phyloP scores from a whole-genome alignment of 1,284 basidiomycete genomes.

The Irpex sp. region DNA sequence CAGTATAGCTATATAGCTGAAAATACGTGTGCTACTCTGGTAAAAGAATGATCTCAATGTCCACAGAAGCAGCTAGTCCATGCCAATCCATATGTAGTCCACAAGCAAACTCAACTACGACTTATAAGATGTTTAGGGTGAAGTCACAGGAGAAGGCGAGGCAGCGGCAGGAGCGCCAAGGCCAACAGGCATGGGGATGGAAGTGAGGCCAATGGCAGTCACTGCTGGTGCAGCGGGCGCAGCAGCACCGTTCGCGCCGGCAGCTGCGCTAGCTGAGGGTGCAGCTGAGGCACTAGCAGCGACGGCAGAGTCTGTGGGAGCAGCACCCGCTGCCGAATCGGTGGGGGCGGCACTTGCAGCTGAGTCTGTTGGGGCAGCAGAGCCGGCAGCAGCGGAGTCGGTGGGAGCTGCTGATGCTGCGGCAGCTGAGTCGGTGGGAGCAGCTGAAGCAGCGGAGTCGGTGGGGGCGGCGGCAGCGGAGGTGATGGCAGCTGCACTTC shows the following conservation, averaged over 20 bases:
- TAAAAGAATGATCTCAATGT: neutral
- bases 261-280: neutral
- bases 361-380: neutral
- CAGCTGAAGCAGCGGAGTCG: neutral
- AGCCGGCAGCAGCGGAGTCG: neutral
- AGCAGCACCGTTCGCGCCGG: neutral
- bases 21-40: neutral
- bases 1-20: too few relatives aligned
- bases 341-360: neutral
- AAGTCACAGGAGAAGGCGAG: neutral
- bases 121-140: neutral
- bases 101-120: too few relatives aligned
- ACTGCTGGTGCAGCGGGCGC: neutral
- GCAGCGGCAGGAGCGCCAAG: neutral
- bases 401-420: neutral
- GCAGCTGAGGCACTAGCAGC: too few relatives aligned
- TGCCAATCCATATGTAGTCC: too few relatives aligned
- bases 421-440: neutral
- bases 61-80: neutral
- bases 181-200: neutral
- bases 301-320: neutral
- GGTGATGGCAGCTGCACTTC: too few relatives aligned
- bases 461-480: neutral
- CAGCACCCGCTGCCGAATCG: neutral
- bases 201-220: neutral